These are phyloP conservation scores for Globisporangium acanthophoron DNA, from an alignment of 352 stramenopile genomes.

Conservation along the genomic window DNA sequence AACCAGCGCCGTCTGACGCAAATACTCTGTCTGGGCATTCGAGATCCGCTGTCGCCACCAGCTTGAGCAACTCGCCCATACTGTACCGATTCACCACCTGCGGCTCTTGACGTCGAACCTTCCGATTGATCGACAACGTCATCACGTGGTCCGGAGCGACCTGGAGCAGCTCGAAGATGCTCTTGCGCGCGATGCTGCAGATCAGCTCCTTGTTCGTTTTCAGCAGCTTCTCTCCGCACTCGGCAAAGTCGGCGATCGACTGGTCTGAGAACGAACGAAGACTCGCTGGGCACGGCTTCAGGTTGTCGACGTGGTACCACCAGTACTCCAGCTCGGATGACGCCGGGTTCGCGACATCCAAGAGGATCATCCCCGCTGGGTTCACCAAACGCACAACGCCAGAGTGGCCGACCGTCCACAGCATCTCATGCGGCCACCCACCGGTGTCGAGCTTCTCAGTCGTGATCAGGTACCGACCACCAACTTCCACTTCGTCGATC, in stretches of 20 bases:
- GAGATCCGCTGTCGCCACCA: slow-evolving; percentile 48
- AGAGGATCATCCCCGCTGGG: slow-evolving; percentile 48
- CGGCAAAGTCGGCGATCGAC: slow-evolving; percentile 38
- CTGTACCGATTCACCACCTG: slow-evolving; percentile 35
- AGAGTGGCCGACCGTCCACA: slow-evolving; percentile 59
- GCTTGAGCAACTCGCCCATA: slow-evolving; percentile 42
- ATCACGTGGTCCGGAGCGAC: slow-evolving; percentile 57
- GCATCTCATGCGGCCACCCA: slow-evolving; percentile 46
- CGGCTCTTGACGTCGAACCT: slow-evolving; percentile 11
- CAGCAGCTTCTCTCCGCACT: slow-evolving; percentile 24
- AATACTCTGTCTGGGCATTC: slow-evolving; percentile 35
- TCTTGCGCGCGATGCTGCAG: slow-evolving; percentile 51
- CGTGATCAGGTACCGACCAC: slow-evolving; percentile 45
- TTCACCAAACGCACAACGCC: slow-evolving; percentile 44
- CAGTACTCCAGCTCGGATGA: slow-evolving; percentile 50
- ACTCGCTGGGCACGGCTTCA: slow-evolving; percentile 20
- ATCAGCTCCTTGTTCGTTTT: slow-evolving; percentile 42
- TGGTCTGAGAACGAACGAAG: slow-evolving; percentile 23
- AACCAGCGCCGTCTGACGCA: slow-evolving; percentile 22
- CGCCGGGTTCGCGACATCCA: slow-evolving; percentile 54
- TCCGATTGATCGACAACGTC: slow-evolving; percentile 32
- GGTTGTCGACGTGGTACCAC: slow-evolving; percentile 64
- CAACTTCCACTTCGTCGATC: slow-evolving; percentile 72
- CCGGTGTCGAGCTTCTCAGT: slow-evolving; percentile 24
- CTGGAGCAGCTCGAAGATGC: slow-evolving; percentile 57